Conservation (phyloP, 371 early-diverging fungal genomes). For the Circinella minor region DNA sequence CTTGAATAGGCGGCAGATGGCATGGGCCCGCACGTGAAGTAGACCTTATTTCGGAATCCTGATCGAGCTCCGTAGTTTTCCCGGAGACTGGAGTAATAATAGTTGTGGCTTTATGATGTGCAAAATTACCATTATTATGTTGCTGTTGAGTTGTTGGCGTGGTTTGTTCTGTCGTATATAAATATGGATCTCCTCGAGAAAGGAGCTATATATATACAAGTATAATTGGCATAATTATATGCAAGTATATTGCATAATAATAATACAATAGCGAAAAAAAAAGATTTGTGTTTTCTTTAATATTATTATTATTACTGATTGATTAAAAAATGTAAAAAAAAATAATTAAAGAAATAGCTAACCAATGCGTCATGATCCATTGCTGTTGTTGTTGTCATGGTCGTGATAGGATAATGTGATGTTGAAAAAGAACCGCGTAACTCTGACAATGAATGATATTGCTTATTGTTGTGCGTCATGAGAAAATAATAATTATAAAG, state of each 20-base stretch:
- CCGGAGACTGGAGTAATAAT: not conserved
- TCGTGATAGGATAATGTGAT: not conserved
- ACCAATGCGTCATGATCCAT: not conserved
- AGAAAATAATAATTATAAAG: not conserved
- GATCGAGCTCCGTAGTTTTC: slow-evolving; percentile 9
- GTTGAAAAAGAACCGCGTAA: slow-evolving; percentile 4
- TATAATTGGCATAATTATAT: not conserved
- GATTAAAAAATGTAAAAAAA: not conserved
- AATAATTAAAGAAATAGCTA: not conserved
- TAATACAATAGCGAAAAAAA: too few species aligned
- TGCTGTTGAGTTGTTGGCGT: not conserved
- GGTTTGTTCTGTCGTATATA: not conserved
- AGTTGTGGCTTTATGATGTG: not conserved
- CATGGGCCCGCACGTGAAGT: slow-evolving; percentile 14
- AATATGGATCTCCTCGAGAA: not conserved
- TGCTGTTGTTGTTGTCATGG: not conserved
- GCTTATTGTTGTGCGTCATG: slow-evolving; percentile 9
- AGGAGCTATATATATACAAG: not conserved
- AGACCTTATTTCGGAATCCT: slow-evolving; percentile 12
- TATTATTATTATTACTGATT: too few species aligned
- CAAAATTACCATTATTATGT: not conserved
- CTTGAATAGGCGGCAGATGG: slow-evolving; percentile 14
- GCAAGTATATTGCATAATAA: not conserved
- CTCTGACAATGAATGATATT: not conserved
- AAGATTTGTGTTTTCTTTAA: too few species aligned